These are phyloP conservation scores for Neurospora discreta DNA, from an alignment of 495 filamentous ascomycete species.

Conservation along the genomic window DNA sequence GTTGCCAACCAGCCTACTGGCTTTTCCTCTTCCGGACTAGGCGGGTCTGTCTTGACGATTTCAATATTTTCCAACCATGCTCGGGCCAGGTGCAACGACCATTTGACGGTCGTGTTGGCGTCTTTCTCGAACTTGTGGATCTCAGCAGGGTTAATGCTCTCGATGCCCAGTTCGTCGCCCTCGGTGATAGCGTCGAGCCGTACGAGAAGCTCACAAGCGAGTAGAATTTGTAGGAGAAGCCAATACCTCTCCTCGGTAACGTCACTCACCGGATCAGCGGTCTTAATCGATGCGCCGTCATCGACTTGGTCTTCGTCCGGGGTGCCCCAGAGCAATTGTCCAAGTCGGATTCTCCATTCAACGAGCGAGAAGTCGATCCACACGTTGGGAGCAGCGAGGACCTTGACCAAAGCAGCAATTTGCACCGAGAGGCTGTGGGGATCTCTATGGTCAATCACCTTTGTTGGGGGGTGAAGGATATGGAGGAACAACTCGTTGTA, in stretches of 20 bases:
- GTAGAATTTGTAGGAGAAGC: conserved; percentile 66
- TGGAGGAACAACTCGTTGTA: conserved; percentile 52
- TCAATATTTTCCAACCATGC: conserved; percentile 67
- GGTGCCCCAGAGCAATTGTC: conserved; percentile 73
- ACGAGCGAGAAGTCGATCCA: conserved; percentile 75
- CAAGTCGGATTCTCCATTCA: conserved; percentile 68
- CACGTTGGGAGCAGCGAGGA: conserved; percentile 41
- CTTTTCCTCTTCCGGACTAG: conserved; percentile 15
- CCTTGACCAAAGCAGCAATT: conserved; percentile 44
- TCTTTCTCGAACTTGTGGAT: conserved; percentile 52
- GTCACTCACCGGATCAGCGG: conserved; percentile 31
- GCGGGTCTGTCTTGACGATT: conserved; percentile 32
- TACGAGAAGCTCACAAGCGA: conserved; percentile 66
- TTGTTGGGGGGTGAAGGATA: conserved; percentile 46
- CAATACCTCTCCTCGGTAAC: conserved; percentile 53
- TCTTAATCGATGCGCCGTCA: conserved; percentile 28
- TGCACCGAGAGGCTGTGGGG: conserved; percentile 50
- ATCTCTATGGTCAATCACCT: conserved; percentile 44
- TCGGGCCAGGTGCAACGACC: conserved; percentile 68
- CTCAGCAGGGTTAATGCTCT: conserved; percentile 45
- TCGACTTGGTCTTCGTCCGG: conserved; percentile 42
- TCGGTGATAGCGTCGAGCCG: conserved; percentile 62
- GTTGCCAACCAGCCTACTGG: conserved; percentile 39
- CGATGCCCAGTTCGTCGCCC: conserved; percentile 37
- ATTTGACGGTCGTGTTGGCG: conserved; percentile 58